Percentiles rank a stretch among this genome's conserved stretches.
Conservation (phyloP, 805 yeast species). For the Candida dajiaensis region DNA sequence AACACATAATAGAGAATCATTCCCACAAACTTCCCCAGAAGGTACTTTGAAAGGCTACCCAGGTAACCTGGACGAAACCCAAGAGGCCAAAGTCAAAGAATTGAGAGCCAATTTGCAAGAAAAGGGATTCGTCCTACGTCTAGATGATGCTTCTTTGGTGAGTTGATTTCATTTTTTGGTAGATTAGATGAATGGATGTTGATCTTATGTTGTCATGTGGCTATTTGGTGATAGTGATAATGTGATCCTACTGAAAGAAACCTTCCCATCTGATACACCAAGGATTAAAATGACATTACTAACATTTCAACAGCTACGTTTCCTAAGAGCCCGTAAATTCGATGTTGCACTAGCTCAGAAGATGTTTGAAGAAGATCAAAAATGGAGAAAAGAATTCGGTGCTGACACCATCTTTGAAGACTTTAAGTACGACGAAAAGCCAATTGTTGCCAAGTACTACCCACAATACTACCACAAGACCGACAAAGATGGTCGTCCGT, state of each 20-base stretch:
- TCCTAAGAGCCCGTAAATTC: constrained; percentile 92
- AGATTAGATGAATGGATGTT: neutral
- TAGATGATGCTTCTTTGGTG: constrained; percentile 79
- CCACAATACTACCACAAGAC: constrained; percentile 98
- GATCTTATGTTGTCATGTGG: neutral
- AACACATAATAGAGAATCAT: constrained; percentile 35
- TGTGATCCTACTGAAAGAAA: too few relatives aligned
- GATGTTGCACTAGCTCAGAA: constrained; percentile 70
- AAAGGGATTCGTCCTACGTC: constrained; percentile 66
- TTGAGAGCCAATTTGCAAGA: constrained; percentile 53
- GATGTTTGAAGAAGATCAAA: constrained; percentile 85
- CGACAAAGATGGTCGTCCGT: constrained; percentile 95
- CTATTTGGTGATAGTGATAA: neutral
- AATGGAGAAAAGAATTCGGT: constrained; percentile 86
- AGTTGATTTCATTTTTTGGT: constrained; percentile 3
- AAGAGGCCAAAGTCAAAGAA: constrained; percentile 51
- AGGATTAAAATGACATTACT: neutral
- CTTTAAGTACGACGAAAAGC: constrained; percentile 91
- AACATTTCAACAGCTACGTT: constrained; percentile 43
- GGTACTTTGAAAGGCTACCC: constrained; percentile 71
- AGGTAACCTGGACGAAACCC: constrained; percentile 69
- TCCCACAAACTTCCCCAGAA: constrained; percentile 63
- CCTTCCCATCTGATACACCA: too few relatives aligned
- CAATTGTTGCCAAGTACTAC: constrained; percentile 79
- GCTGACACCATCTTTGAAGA: constrained; percentile 80